Evolutionary conservation across 202 grass and related monocot species (phyloP).

Genomic region (Musa balbisiana): DNA sequence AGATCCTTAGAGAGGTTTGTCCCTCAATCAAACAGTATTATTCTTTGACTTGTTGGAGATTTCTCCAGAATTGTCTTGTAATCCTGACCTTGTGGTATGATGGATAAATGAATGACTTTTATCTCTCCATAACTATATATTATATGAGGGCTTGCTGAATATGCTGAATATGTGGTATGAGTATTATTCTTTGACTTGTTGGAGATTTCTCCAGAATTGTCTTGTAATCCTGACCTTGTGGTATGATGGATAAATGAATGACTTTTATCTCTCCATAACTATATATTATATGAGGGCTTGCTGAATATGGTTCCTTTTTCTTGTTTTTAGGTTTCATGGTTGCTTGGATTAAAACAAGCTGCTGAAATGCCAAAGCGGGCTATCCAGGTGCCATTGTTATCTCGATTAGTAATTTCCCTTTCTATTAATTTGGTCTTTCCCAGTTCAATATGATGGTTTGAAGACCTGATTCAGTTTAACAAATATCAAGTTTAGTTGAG

Average conservation of each 20-base stretch:
- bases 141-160: too few relatives aligned
- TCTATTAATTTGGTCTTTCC: conserved; percentile 3
- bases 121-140: too few relatives aligned
- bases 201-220: too few relatives aligned
- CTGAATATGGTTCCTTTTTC: conserved; percentile 23
- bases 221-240: background rate
- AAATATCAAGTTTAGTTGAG: background rate
- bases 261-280: background rate
- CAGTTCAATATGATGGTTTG: background rate
- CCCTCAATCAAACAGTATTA: background rate
- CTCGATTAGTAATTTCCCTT: background rate
- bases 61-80: background rate
- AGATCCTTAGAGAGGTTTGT: conserved; percentile 89
- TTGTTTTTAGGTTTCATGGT: conserved; percentile 56
- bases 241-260: background rate
- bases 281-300: too few relatives aligned
- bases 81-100: background rate
- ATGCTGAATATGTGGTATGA: too few relatives aligned
- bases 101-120: background rate
- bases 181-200: background rate
- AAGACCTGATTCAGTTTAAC: background rate
- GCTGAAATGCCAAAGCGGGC: conserved; percentile 77
- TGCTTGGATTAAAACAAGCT: conserved; percentile 65
- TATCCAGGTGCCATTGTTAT: conserved; percentile 62
- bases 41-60: background rate